phyloP scores from a whole-genome alignment of 306 rosid species.

The Prunus mira region DNA sequence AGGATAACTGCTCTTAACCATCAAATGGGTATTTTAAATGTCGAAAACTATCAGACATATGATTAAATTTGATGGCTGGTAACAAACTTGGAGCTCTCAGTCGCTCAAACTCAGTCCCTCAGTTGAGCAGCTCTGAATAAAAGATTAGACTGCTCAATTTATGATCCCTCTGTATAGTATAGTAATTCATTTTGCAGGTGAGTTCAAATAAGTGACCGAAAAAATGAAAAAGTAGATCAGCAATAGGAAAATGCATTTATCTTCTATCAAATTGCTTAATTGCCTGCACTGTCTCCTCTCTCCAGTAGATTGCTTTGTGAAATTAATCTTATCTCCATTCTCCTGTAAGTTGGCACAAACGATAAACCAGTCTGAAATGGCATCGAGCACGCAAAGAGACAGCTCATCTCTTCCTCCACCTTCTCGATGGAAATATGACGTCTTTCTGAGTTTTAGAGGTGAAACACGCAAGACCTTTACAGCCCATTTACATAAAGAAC shows the following conservation, averaged over 20 bases:
- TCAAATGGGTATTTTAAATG: too few species aligned
- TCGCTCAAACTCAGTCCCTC: too few species aligned
- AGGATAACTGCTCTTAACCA: too few species aligned
- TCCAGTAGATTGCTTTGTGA: background rate
- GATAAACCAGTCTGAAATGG: background rate
- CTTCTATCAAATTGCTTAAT: background rate
- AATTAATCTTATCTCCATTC: background rate
- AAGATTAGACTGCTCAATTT: background rate
- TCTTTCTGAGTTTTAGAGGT: conserved; percentile 8
- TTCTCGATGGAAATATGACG: background rate
- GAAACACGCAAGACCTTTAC: background rate
- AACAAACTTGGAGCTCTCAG: too few species aligned
- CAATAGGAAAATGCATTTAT: background rate
- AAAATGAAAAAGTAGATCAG: background rate
- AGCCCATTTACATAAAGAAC: background rate
- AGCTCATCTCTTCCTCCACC: background rate
- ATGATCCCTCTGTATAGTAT: background rate
- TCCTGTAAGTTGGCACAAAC: background rate
- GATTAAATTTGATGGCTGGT: too few species aligned
- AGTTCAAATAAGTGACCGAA: background rate
- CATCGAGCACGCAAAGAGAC: background rate
- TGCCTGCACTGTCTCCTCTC: background rate
- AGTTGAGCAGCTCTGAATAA: too few species aligned
- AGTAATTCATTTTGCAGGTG: background rate
- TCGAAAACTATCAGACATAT: too few species aligned